Base-by-base conservation (phyloP, 78 protist genomes). In the Chrysochromulina tobinii region DNA sequence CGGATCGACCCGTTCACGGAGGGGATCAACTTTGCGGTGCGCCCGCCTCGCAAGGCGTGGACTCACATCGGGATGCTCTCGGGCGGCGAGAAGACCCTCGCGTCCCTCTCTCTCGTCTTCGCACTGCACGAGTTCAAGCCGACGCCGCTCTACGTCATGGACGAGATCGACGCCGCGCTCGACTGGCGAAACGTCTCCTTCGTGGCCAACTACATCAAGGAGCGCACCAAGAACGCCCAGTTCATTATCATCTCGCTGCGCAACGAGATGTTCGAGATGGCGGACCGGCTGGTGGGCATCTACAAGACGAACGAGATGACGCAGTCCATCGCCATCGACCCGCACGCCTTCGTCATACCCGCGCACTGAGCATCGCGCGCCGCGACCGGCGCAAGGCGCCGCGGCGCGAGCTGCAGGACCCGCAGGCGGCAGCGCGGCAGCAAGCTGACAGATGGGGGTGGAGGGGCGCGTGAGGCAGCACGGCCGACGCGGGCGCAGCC, bases 131-230 rank as follows among this genome's bases (percentile, higher is more conserved):
- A 98, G 93, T 99, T 89, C 97, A 97, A 97, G 94, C 99, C 99
- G 55, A 38, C 81, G 58, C 99, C 99, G 6, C 96, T 99, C 51
- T 99, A 99, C 94, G 98, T 99, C 58, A 98, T 99, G 99, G 99
- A 99, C 94, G 99, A 99, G 92, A 99, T 99, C 54, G 99, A 99
- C 90, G 99, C 99, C 1, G 97, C 97, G 1, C 95, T 99, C 61
- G 99, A 99, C 92, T 99, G 98, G 94, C 91, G 85, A 9, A 97
- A 97, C 93, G 98, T 96, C 55, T 93, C 98, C 67, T 99, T 99
- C 72, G 98, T 99, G 58, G 99, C 99, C 38, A 96, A 98, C 93
- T 99, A 99, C 94, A 98, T 99, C 94, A 98, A 98, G 96, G 98
- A 98, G 85, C 92, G 98, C 53, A 99, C 99, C 3, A 72, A 93